Conservation (phyloP, 129 eudicot species). For the Deinandra increscens region DNA sequence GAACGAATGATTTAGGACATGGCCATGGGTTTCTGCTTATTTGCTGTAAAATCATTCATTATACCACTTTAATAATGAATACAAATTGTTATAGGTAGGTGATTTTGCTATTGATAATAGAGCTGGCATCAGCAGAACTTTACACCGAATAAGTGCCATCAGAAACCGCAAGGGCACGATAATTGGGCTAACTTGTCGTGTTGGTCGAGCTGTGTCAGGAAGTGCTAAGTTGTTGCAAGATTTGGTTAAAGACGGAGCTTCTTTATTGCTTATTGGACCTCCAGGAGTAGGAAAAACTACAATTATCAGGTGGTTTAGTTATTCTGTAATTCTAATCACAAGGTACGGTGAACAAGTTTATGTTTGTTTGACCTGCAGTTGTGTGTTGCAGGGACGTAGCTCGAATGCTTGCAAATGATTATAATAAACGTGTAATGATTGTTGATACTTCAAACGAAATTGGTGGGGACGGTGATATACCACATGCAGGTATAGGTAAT, state of each 20-base stretch:
- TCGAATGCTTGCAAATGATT: constrained; percentile 95
- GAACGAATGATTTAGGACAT: too few species aligned
- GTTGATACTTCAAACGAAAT: constrained; percentile 98
- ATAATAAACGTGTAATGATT: constrained; percentile 85
- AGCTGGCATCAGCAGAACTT: constrained; percentile 94
- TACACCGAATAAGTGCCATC: constrained; percentile 92
- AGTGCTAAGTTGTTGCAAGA: constrained; percentile 85
- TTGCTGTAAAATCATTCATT: background rate
- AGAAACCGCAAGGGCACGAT: constrained; percentile 82
- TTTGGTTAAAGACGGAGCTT: constrained; percentile 85
- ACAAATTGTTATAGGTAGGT: constrained; percentile 61
- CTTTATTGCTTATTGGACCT: constrained; percentile 91
- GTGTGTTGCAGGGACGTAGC: constrained; percentile 73
- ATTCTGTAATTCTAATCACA: background rate
- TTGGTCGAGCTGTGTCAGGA: constrained; percentile 94
- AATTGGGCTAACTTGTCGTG: constrained; percentile 93
- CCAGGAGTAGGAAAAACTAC: constrained; percentile 99
- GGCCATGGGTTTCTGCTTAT: background rate
- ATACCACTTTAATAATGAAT: background rate
- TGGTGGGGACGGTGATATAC: constrained; percentile 99
- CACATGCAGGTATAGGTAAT: constrained; percentile 88
- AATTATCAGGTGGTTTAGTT: constrained; percentile 85
- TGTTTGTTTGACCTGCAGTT: background rate
- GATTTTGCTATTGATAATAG: constrained; percentile 93
- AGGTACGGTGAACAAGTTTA: background rate